Evolutionary conservation across 1,284 basidiomycete genomes (phyloP), one percentile per base, ranked within the genome.

Genomic region (Porogramme epimiltina): DNA sequence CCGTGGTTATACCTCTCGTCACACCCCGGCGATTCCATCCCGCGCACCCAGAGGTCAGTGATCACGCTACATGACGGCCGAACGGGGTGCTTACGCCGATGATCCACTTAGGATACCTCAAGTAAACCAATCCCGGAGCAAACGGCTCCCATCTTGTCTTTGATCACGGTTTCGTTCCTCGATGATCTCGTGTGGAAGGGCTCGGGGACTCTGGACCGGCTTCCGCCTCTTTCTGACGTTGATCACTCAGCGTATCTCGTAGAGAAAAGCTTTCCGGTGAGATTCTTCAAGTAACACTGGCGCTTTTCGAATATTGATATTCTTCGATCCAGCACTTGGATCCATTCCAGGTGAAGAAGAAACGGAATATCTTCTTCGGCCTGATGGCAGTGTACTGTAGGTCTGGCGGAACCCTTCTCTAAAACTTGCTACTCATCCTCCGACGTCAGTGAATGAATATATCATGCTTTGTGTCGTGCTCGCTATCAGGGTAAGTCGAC

Each of bases 131-230:
- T 82, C 66, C 82, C 83, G 2, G 86, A 89, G 61, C 87, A 89
- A 63, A 86, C 82, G 0, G 79, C 85, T 0, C 81, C 85, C 0
- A 70, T 81, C 42, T 59, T 85, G 16, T 84, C 79, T 3, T 70
- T 84, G 55, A 40, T 77, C 15, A 73, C 80, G 36, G 90, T 79
- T 67, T 72, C 75, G 24, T 90, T 82, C 71, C 69, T 89, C 13
- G 69, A 72, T 45, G 58, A 62, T 13, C 50, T 66, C 26, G 62
- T 74, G 41, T 63, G 61, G 48, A 51, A 56, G 18, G 69, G 64
- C 3, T 62, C 61, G 24, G 54, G 56, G 38, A 46, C 57, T 26
- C 36, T 59, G 1, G 65, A 68, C 47, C 58, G 66, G 26, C 60
- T 74, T 22, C 77, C 77, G n/a, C 73, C 76, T 0, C 51, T 79